Evolutionary conservation across 208 protist species (phyloP).

Genomic region (Herpetomonas samuelpessoai): DNA sequence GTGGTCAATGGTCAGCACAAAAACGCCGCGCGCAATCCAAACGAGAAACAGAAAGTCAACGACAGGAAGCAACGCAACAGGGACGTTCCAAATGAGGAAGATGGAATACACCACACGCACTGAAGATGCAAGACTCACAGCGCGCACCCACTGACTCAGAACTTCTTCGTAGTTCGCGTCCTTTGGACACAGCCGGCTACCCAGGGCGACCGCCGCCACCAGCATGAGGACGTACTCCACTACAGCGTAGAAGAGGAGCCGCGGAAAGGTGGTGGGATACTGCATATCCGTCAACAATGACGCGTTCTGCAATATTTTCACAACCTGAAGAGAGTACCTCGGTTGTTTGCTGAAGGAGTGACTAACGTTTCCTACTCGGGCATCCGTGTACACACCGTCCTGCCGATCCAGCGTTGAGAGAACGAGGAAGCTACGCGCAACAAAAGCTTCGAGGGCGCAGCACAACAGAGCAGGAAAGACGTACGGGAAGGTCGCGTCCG

Average conservation of each 20-base stretch:
- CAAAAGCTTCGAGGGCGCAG: conserved; percentile 71
- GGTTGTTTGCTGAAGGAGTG: conserved; percentile 5
- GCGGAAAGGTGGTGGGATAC: conserved; percentile 42
- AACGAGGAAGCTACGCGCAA: conserved; percentile 52
- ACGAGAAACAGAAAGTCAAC: conserved; percentile 70
- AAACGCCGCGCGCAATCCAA: conserved; percentile 64
- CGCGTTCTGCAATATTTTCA: conserved; percentile 48
- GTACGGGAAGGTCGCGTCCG: conserved; percentile 10
- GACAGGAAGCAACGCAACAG: conserved; percentile 49
- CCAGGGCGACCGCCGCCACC: conserved; percentile 48
- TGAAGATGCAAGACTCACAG: conserved; percentile 47
- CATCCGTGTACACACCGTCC: neutral
- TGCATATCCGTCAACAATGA: conserved; percentile 38
- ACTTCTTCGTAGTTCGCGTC: conserved; percentile 28
- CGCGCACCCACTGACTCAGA: conserved; percentile 45
- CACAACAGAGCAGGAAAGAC: conserved; percentile 35
- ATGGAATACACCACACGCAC: conserved; percentile 62
- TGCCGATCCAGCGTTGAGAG: conserved; percentile 19
- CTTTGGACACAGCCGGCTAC: conserved; percentile 24
- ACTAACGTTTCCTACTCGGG: too few relatives aligned
- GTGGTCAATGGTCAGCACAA: conserved; percentile 20
- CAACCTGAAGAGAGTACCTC: conserved; percentile 59
- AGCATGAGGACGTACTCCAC: conserved; percentile 59
- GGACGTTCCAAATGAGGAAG: conserved; percentile 81
- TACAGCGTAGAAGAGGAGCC: conserved; percentile 56